Base-by-base conservation (phyloP, 2,329 filamentous ascomycete genomes). In the Emericellopsis cladophorae region DNA sequence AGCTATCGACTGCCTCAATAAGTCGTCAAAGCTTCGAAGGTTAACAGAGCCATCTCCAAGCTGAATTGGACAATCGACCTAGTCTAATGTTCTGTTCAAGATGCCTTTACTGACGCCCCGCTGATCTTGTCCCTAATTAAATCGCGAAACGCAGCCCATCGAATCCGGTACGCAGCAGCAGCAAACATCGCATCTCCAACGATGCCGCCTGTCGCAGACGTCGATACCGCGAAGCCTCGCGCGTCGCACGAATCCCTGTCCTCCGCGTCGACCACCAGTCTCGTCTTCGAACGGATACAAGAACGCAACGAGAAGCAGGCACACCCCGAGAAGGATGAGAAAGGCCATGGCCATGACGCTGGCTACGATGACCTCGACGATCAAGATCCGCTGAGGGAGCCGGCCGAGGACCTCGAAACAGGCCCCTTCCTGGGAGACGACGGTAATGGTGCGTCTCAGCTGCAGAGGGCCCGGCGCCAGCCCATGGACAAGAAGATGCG, bases 251-350 rank as follows among this genome's bases (percentile, higher is more conserved):
- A 72, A 46, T 86, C 84, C 4, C 59, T 75, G 36, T 85, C 82
- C n/a, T 82, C 81, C 33, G 79, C 79, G n/a, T 92, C 85, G 29
- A 90, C 85, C 10, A 88, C 82, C 4, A 90, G 85, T 51, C 69
- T 92, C 12, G 76, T 92, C 41, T 84, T 92, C 55, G 84, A 92
- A 49, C 77, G 81, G 46, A 72, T 90, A 48, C 72, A 76, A 51
- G 79, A 84, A 54, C 55, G 67, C 57, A 53, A 49, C 43, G 59
- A 64, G 43, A 61, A 61, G 50, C 49, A 54, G 15, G 40, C 43
- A 24, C 44, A 39, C 44, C 34, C 32, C 37, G 31, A 46, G 24
- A 31, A 40, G 31, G 36, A 41, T 34, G 31, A 31, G 23, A 37
- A 39, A 33, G 37, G 35, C 21, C 37, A 43, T 33, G 34, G 39